These are phyloP conservation scores for Dothideomycetes sp. DNA, from an alignment of 2,329 filamentous ascomycete species.

Conservation along the genomic window DNA sequence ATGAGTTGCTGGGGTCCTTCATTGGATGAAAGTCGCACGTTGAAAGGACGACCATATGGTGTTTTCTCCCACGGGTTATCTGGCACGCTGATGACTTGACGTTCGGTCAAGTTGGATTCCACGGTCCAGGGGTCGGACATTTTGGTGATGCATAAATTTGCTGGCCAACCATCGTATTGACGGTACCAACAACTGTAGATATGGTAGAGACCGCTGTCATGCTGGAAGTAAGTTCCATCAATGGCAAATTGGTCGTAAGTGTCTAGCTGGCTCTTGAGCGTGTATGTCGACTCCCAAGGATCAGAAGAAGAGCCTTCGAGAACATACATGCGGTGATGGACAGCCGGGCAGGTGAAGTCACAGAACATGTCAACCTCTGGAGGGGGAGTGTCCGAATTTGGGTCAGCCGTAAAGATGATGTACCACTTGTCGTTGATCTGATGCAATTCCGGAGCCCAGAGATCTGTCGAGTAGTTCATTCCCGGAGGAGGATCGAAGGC, in stretches of 20 bases:
- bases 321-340: constrained; percentile 45
- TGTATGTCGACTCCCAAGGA: constrained; percentile 38
- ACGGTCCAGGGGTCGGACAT: constrained; percentile 41
- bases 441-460: constrained; percentile 46
- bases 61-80: constrained; percentile 44
- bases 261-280: constrained; percentile 38
- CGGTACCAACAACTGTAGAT: constrained; percentile 35
- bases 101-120: constrained; percentile 35
- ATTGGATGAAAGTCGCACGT: constrained; percentile 40
- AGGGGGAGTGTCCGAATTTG: constrained; percentile 36
- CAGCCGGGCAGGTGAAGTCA: constrained; percentile 40
- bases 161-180: constrained; percentile 41
- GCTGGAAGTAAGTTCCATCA: constrained; percentile 44
- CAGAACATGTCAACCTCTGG: constrained; percentile 41
- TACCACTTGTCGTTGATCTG: constrained; percentile 40
- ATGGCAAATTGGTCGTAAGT: constrained; percentile 47
- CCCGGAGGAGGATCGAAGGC: constrained; percentile 35
- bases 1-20: constrained; percentile 43
- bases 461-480: constrained; percentile 37
- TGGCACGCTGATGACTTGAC: constrained; percentile 39
- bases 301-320: constrained; percentile 35
- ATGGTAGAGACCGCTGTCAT: constrained; percentile 32
- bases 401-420: constrained; percentile 45
- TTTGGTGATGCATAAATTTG: constrained; percentile 45
- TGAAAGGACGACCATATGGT: constrained; percentile 39